These are phyloP conservation scores for Pythium aphanidermatum DNA, from an alignment of 352 stramenopile species.

Conservation along the genomic window DNA sequence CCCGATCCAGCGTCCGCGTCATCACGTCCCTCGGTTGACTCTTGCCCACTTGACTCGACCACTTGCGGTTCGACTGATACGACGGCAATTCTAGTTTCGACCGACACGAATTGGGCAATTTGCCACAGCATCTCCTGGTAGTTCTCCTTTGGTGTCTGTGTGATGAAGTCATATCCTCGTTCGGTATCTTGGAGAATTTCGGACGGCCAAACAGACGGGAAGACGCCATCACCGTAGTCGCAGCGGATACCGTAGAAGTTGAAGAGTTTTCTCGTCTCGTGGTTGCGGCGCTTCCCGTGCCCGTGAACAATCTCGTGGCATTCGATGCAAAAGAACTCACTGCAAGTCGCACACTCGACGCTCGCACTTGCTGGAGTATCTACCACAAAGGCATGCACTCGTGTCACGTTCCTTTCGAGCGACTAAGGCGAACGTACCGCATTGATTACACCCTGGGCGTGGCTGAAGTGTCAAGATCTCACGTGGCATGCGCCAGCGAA, in stretches of 20 bases:
- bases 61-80: constrained; percentile 21
- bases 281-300: constrained; percentile 62
- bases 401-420: background rate
- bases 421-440: constrained; percentile 32
- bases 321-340: constrained; percentile 88
- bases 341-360: constrained; percentile 86
- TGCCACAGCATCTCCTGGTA: constrained; percentile 66
- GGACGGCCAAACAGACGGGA: constrained; percentile 85
- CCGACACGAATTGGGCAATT: constrained; percentile 50
- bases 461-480: constrained; percentile 78
- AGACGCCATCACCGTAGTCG: constrained; percentile 89
- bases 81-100: too few relatives aligned
- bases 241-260: constrained; percentile 90
- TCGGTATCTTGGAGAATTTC: constrained; percentile 78
- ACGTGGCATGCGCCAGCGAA: constrained; percentile 87
- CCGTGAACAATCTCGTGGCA: constrained; percentile 85
- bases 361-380: constrained; percentile 38
- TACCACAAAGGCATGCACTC: constrained; percentile 11
- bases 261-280: constrained; percentile 82
- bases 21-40: background rate
- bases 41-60: constrained; percentile 12
- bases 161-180: constrained; percentile 64
- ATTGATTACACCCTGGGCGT: constrained; percentile 84
- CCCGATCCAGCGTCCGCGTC: background rate
- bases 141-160: constrained; percentile 35